Evolutionary conservation across 2,329 filamentous ascomycete genomes (phyloP).

Genomic region (Fusarium sp.): DNA sequence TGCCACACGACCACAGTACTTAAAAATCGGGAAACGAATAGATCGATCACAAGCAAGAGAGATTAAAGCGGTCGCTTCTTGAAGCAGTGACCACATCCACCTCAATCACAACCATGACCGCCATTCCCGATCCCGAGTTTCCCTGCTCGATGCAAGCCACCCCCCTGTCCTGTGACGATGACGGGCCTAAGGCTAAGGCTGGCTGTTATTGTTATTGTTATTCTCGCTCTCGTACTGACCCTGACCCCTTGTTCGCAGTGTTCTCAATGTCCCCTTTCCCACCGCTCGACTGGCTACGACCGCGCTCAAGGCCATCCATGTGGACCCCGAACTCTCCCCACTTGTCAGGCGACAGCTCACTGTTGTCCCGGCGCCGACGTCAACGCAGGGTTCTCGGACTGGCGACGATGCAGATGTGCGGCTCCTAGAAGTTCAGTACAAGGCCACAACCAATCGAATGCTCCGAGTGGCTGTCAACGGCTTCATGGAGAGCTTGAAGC

Average conservation of each 20-base stretch:
- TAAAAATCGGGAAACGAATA: conserved; percentile 20
- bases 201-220: conserved; percentile 34
- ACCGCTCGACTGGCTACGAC: conserved; percentile 81
- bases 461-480: conserved; percentile 95
- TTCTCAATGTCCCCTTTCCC: conserved; percentile 84
- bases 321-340: conserved; percentile 90
- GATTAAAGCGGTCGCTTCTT: conserved; percentile 21
- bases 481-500: conserved; percentile 89
- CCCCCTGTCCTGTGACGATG: conserved; percentile 32
- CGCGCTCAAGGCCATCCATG: conserved; percentile 80
- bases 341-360: conserved; percentile 81
- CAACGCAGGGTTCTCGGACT: conserved; percentile 38
- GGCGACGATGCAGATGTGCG: conserved; percentile 48
- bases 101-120: conserved; percentile 53
- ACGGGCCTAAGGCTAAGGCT: conserved; percentile 21
- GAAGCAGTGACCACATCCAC: conserved; percentile 37
- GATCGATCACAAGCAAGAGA: conserved; percentile 31
- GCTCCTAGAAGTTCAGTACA: conserved; percentile 81
- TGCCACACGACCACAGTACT: conserved; percentile 2
- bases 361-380: conserved; percentile 58
- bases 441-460: conserved; percentile 95
- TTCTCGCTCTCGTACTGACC: conserved; percentile 26
- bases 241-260: conserved; percentile 61
- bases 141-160: conserved; percentile 72
- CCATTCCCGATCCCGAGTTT: conserved; percentile 63